These are phyloP conservation scores for Diaporthe citri DNA, from an alignment of 2,329 filamentous ascomycete species.

Conservation along the genomic window DNA sequence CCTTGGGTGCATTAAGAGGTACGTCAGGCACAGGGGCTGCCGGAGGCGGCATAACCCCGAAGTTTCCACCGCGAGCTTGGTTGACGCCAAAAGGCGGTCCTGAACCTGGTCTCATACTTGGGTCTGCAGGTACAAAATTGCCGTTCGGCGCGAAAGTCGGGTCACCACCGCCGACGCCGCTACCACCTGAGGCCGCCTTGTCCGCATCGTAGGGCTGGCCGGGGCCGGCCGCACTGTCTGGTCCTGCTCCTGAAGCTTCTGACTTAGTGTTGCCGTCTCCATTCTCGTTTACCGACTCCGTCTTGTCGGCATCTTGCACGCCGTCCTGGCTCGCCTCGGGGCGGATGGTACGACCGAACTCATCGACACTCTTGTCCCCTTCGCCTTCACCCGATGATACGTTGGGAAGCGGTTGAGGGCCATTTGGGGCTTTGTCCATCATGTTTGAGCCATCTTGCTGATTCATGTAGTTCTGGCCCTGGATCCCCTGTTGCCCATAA, in stretches of 20 bases:
- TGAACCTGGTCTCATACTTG: slow-evolving; percentile 38
- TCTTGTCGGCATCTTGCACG: slow-evolving; percentile 38
- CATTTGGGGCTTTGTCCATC: slow-evolving; percentile 36
- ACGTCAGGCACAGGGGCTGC: slow-evolving; percentile 52
- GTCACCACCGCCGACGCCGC: slow-evolving; percentile 35
- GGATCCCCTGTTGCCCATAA: slow-evolving; percentile 51
- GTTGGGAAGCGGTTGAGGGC: slow-evolving; percentile 21
- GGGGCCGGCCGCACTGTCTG: slow-evolving; percentile 13
- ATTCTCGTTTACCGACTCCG: slow-evolving; percentile 21
- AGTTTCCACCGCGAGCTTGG: slow-evolving; percentile 38
- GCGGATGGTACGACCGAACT: slow-evolving; percentile 48
- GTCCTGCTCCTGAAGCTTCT: slow-evolving; percentile 20
- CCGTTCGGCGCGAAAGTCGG: slow-evolving; percentile 26
- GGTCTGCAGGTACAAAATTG: slow-evolving; percentile 36
- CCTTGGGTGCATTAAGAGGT: slow-evolving; percentile 84
- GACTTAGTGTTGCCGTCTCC: slow-evolving; percentile 26
- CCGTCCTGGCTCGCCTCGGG: slow-evolving; percentile 38
- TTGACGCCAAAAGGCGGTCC: slow-evolving; percentile 30
- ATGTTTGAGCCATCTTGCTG: slow-evolving; percentile 44
- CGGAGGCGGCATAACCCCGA: slow-evolving; percentile 40
- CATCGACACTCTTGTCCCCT: slow-evolving; percentile 45
- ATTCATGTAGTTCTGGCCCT: slow-evolving; percentile 45
- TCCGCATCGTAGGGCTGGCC: slow-evolving; percentile 20
- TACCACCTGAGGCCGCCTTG: slow-evolving; percentile 39
- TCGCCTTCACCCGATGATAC: slow-evolving; percentile 38